Evolutionary conservation across 2,329 filamentous ascomycete genomes (phyloP).

Genomic region (Ramularia endophylla): DNA sequence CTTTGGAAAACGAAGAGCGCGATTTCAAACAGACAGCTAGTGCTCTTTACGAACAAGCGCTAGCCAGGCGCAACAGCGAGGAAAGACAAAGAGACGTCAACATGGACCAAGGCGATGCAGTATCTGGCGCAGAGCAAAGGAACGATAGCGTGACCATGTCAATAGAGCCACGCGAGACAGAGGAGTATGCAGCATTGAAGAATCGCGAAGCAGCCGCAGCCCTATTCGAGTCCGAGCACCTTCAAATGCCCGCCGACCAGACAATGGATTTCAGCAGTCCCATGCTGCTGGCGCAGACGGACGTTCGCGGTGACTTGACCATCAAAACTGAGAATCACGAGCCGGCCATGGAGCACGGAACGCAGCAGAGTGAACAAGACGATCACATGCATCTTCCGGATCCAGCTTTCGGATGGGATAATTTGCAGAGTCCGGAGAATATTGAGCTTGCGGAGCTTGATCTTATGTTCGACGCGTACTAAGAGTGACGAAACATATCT

Average conservation of each 20-base stretch:
- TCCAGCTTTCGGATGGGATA: constrained; percentile 29
- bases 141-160: constrained; percentile 27
- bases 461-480: constrained; percentile 63
- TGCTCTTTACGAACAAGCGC: constrained; percentile 60
- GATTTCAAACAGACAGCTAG: constrained; percentile 96
- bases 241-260: constrained; percentile 44
- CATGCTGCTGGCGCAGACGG: constrained; percentile 35
- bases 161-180: constrained; percentile 33
- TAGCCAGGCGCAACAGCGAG: constrained; percentile 38
- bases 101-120: constrained; percentile 29
- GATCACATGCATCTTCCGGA: constrained; percentile 23
- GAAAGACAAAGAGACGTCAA: constrained; percentile 31
- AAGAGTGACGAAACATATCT: constrained; percentile 3
- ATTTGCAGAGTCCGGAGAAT: constrained; percentile 67
- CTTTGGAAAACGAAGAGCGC: constrained; percentile 87
- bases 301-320: constrained; percentile 7
- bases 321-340: constrained; percentile 3
- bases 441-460: constrained; percentile 93
- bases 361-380: constrained; percentile 10
- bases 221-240: constrained; percentile 38
- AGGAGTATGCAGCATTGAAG: constrained; percentile 45
- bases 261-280: constrained; percentile 43
- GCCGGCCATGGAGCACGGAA: constrained; percentile 10
- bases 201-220: constrained; percentile 45
- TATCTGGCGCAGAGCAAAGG: constrained; percentile 30